Conservation (phyloP, 208 protist genomes). For the Phytomonas sp. region DNA sequence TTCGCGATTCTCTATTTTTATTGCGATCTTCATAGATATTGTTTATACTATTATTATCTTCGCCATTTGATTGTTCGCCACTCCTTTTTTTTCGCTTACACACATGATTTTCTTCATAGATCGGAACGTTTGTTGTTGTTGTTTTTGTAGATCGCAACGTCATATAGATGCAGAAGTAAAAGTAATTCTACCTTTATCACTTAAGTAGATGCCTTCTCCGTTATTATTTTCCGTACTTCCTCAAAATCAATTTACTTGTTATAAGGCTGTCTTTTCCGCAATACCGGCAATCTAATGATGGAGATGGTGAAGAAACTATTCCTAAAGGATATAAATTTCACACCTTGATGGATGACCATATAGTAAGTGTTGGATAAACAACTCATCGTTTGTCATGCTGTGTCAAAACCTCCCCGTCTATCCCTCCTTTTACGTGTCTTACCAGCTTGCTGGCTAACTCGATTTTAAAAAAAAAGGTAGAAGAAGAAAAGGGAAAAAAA, state of each 20-base stretch:
- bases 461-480: no score
- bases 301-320: no score
- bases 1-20: constrained; percentile 6
- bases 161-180: neutral
- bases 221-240: neutral
- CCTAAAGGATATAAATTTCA: neutral
- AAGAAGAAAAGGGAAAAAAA: no score
- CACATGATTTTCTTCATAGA: constrained; percentile 5
- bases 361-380: neutral
- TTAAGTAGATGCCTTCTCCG: neutral
- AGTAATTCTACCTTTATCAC: neutral
- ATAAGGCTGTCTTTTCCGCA: no score
- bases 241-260: neutral
- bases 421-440: neutral
- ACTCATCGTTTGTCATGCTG: constrained; percentile 1
- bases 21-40: neutral
- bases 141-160: neutral
- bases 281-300: no score
- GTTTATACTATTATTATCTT: constrained; percentile 2
- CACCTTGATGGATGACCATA: neutral
- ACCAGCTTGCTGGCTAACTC: no score
- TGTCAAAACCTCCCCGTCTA: constrained; percentile 3
- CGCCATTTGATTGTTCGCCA: neutral
- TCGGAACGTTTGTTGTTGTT: neutral
- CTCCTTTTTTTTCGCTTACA: constrained; percentile 4